Percentiles rank a stretch among this genome's conserved stretches.
Evolutionary conservation across 1,139 yeast genomes (phyloP).

Genomic region (Kluyveromyces marxianus): DNA sequence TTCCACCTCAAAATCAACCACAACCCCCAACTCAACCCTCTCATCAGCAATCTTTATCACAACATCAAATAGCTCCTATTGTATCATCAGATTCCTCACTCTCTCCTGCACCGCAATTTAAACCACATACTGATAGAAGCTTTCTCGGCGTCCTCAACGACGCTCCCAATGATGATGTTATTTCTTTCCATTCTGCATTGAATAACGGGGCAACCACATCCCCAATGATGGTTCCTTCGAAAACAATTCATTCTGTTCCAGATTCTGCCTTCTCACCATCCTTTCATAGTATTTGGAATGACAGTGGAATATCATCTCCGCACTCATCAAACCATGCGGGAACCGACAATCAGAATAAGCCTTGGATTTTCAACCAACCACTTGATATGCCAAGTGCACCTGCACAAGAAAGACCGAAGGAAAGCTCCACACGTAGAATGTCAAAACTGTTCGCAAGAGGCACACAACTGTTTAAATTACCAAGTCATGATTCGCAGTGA

Average conservation of each 20-base stretch:
- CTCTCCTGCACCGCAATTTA: slow-evolving; percentile 5
- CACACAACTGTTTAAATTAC: slow-evolving; percentile 21
- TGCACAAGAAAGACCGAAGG: not conserved
- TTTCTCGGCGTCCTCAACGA: slow-evolving; percentile 3
- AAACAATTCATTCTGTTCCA: slow-evolving; percentile 1
- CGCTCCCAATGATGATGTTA: slow-evolving; percentile 7
- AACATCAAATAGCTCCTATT: not conserved
- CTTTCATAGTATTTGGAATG: slow-evolving; percentile 10
- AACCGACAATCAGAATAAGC: slow-evolving; percentile 3
- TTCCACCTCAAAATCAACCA: not conserved
- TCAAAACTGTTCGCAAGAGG: slow-evolving; percentile 23
- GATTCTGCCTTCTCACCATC: slow-evolving; percentile 9
- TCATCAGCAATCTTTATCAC: not conserved
- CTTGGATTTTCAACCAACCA: slow-evolving; percentile 3
- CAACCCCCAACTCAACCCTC: not conserved
- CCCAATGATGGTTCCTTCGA: slow-evolving; percentile 4
- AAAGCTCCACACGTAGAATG: slow-evolving; percentile 15
- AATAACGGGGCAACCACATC: slow-evolving; percentile 7
- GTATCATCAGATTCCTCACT: slow-evolving; percentile 5
- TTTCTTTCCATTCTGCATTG: slow-evolving; percentile 8
- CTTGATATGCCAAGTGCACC: not conserved
- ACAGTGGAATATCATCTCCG: not conserved
- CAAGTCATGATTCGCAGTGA: slow-evolving; percentile 18
- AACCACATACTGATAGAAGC: slow-evolving; percentile 2
- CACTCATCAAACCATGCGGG: slow-evolving; percentile 1